phyloP scores from a whole-genome alignment of 1,284 basidiomycete species.

The Apiotrichum siamense region DNA sequence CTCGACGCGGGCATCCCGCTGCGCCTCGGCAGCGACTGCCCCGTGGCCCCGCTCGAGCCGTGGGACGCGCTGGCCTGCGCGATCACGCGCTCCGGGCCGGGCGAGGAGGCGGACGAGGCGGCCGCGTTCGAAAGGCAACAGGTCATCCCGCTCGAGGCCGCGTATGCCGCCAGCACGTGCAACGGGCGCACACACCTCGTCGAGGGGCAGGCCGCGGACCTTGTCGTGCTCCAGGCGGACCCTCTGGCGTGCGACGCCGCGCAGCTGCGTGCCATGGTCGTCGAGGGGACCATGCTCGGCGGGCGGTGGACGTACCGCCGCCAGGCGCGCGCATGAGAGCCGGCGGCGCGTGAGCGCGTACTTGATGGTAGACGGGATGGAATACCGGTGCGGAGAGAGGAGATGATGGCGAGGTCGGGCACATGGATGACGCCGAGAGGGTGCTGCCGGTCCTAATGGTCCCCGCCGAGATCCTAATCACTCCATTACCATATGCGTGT shows the following conservation, averaged over 20 bases:
- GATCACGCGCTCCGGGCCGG: conserved; percentile 13
- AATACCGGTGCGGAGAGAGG: too few species aligned
- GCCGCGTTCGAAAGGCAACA: conserved; percentile 20
- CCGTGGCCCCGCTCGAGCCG: conserved; percentile 35
- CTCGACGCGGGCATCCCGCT: conserved; percentile 31
- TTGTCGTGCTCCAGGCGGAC: conserved; percentile 24
- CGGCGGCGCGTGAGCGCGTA: too few species aligned
- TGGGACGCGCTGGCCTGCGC: conserved; percentile 40
- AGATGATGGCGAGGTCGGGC: too few species aligned
- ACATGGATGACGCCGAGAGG: too few species aligned
- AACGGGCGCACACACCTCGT: neutral
- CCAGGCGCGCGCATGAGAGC: too few species aligned
- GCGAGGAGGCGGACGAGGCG: conserved; percentile 6
- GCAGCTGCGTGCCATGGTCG: conserved; percentile 27
- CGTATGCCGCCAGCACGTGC: conserved; percentile 19
- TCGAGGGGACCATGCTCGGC: conserved; percentile 34
- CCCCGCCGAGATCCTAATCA: too few species aligned
- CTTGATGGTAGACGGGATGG: too few species aligned
- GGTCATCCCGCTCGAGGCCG: conserved; percentile 22
- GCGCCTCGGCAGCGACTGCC: conserved; percentile 36
- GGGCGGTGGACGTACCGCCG: conserved; percentile 30
- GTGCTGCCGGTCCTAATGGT: too few species aligned
- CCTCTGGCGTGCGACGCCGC: conserved; percentile 26
- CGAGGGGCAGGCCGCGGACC: conserved; percentile 29
- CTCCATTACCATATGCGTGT: too few species aligned